Base-by-base conservation (phyloP, 129 eudicot species). In the Ambrosia trifida region DNA sequence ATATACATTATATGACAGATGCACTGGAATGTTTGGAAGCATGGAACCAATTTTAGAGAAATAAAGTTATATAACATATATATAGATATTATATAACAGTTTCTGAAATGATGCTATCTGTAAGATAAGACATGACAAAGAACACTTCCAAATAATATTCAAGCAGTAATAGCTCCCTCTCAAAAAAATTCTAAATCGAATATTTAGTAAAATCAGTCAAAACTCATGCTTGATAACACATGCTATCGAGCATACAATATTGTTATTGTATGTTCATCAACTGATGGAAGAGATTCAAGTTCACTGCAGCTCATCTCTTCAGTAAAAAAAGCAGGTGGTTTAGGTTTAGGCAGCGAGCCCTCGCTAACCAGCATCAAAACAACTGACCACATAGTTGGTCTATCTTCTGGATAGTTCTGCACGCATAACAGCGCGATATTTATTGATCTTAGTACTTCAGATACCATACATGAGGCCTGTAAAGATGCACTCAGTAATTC, bases 311-410 rank as follows among this genome's bases (percentile, higher is more conserved):
- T 19, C 28, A 24, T 24, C 56, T 44, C 47, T 46, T 58, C 70
- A 1, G 45, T 69, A 7, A 69, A 62, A 63, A 76, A 81, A 36
- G 70, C 85, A 19, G 85, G 85, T 3, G 65, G 49, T 41, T 75
- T 81, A 33, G 78, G 73, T 12, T 8, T 40, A 19, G 81, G 85
- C 41, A 75, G 51, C 30, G 24, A 44, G 13, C 58, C 24, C 2
- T 76, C 85, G 38, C 72, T 58, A 36, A 69, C 74, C 70, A 81
- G 12, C 85, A 76, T 76, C 7, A 47, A 7, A 47, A 47, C 53
- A 19, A 47, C 53, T 0, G 53, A 47, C 53, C 16, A 47, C 19
- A 47, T 47, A 1, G 19, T 47, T 14, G 53, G 53, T 14, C 53
- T 47, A 47, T 47, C 53, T 47, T 47, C 53, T 14, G 53, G 7